Base-by-base conservation (phyloP, 2,329 filamentous ascomycete species). In the Rhynchosporium graminicola region DNA sequence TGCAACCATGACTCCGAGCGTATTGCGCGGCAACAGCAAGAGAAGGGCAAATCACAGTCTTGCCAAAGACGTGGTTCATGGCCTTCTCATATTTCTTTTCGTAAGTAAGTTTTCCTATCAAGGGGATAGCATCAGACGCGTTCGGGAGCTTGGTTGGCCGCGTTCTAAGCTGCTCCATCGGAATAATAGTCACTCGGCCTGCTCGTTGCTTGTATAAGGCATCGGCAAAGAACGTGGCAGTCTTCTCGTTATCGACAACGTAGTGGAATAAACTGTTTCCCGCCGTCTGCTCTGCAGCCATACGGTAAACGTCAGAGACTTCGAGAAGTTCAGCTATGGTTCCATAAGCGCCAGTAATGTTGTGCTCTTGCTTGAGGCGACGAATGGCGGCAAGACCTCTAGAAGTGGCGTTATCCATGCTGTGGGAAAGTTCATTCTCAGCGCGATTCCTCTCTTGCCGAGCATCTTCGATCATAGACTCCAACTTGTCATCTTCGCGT, bases 221-320 rank as follows among this genome's bases (percentile, higher is more conserved):
- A 68, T 94, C 89, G 48, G 95, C 86, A 40, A 97, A 84, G 68
- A 86, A 85, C 1, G 91, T 92, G 0, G 93, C 92, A 0, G 93
- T 97, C 46, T 90, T 86, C 64, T 96, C 92, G 56, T 89, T 94
- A 74, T 99, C 94, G 48, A 98, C 94, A 10, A 99, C 87, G 68
- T 97, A 97, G 76, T 99, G 92, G 77, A 99, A 99, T 8, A 99
- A 82, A 74, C 92, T 96, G 66, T 88, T 88, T 20, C 95, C 95
- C 2, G 94, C 95, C 57, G 93, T 95, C 70, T 96, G 92, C 77
- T 99, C 95, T 9, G 96, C 89, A 1, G 95, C 92, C 10, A 93
- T 87, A 64, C 92, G 87, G 77, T 97, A 98, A 59, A 86, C 84
- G 59, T 97, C 92, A 62, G 82, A 86, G 55, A 97, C 92, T 60